phyloP scores from a whole-genome alignment of 2,329 filamentous ascomycete genomes.

The Lecanicillium sp. region DNA sequence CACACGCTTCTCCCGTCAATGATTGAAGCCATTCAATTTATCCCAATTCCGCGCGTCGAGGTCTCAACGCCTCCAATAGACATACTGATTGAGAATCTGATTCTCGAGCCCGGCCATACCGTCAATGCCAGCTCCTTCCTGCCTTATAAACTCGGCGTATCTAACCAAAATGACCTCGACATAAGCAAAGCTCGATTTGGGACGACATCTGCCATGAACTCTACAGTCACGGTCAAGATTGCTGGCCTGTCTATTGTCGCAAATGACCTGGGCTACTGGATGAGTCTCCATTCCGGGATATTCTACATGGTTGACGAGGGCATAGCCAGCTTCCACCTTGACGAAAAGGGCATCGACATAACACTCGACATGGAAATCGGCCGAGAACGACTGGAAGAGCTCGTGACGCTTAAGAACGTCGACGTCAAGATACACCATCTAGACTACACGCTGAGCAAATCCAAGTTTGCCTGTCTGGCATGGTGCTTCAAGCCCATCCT shows the following conservation, averaged over 20 bases:
- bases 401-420: slow-evolving; percentile 69
- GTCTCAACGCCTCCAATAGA: slow-evolving; percentile 77
- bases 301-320: slow-evolving; percentile 74
- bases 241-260: slow-evolving; percentile 78
- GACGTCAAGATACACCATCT: slow-evolving; percentile 81
- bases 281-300: slow-evolving; percentile 69
- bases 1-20: slow-evolving; percentile 75
- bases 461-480: slow-evolving; percentile 67
- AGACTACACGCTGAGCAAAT: slow-evolving; percentile 66
- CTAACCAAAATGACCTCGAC: slow-evolving; percentile 80
- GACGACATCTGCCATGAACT: slow-evolving; percentile 60
- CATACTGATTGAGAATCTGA: slow-evolving; percentile 80
- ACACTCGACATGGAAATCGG: slow-evolving; percentile 78
- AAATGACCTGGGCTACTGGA: slow-evolving; percentile 83
- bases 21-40: slow-evolving; percentile 71
- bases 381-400: slow-evolving; percentile 68
- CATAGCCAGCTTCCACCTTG: slow-evolving; percentile 77
- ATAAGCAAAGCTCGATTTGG: slow-evolving; percentile 62
- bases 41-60: slow-evolving; percentile 88
- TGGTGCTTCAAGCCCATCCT: slow-evolving; percentile 83
- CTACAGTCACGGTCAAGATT: slow-evolving; percentile 68
- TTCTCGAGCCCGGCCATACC: slow-evolving; percentile 79
- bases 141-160: slow-evolving; percentile 72
- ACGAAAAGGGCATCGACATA: slow-evolving; percentile 81
- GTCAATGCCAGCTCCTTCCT: slow-evolving; percentile 84